Percentiles rank a stretch among this genome's conserved stretches.
phyloP scores from a whole-genome alignment of 1,139 yeast species.

The Groenewaldozyma sp. region DNA sequence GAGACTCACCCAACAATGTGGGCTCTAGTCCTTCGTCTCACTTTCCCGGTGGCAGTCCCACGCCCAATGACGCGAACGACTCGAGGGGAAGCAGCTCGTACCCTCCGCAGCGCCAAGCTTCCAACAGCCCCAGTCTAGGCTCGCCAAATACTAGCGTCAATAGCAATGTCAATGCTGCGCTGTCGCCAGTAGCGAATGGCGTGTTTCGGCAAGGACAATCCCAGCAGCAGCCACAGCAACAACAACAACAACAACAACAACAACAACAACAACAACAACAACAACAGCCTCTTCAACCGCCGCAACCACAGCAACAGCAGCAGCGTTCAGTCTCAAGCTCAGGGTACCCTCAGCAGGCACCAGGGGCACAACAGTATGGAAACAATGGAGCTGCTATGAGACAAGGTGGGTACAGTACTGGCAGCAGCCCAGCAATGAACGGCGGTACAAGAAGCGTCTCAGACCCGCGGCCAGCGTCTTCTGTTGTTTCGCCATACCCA shows the following conservation, averaged over 20 bases:
- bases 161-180: neutral
- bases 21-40: neutral
- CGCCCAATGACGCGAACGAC: neutral
- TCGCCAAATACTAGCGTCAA: too few species aligned
- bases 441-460: neutral
- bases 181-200: constrained; percentile 1
- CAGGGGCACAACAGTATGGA: neutral
- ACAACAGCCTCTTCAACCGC: constrained; percentile 2
- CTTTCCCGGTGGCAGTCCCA: neutral
- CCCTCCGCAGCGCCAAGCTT: neutral
- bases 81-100: neutral
- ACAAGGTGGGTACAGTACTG: neutral
- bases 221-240: constrained; percentile 4
- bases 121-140: neutral
- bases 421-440: neutral
- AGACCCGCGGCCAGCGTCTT: constrained; percentile 4
- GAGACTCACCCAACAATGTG: neutral
- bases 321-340: neutral
- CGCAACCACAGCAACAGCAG: neutral
- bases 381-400: neutral
- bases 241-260: neutral
- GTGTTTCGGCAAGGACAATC: constrained; percentile 1
- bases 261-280: neutral
- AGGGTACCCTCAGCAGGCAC: neutral
- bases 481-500: constrained; percentile 39